Percentiles rank a stretch among this genome's conserved stretches.
phyloP scores from a whole-genome alignment of 192 early-diverging fungal genomes.

The Entomortierella beljakovae region DNA sequence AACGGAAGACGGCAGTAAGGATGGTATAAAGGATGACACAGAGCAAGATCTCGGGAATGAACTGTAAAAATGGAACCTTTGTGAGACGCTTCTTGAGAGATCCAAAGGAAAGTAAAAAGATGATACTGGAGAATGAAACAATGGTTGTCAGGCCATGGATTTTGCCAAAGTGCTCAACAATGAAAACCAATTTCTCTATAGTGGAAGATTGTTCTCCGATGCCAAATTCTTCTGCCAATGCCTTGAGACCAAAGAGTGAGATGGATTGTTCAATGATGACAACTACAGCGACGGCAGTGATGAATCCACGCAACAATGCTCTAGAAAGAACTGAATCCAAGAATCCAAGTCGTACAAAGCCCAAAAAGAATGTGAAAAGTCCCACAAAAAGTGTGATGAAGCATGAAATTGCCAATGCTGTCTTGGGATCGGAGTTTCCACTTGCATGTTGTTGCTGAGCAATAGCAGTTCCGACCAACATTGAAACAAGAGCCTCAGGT shows the following conservation, averaged over 20 bases:
- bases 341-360: conserved; percentile 98
- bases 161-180: conserved; percentile 72
- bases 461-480: conserved; percentile 78
- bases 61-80: conserved; percentile 70
- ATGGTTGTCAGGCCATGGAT: conserved; percentile 76
- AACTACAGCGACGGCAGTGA: conserved; percentile 93
- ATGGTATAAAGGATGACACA: conserved; percentile 82
- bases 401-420: conserved; percentile 71
- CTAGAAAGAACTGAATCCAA: conserved; percentile 95
- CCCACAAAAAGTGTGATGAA: conserved; percentile 92
- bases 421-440: conserved; percentile 56
- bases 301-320: conserved; percentile 94
- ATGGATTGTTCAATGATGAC: conserved; percentile 91
- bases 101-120: conserved; percentile 72
- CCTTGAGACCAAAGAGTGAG: conserved; percentile 76
- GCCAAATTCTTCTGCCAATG: conserved; percentile 54
- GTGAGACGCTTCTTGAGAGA: conserved; percentile 65
- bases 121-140: conserved; percentile 76
- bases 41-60: conserved; percentile 92
- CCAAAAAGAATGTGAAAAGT: conserved; percentile 90
- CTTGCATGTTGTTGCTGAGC: conserved; percentile 66
- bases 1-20: conserved; percentile 70
- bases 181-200: conserved; percentile 77
- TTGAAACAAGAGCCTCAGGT: conserved; percentile 93
- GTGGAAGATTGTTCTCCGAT: conserved; percentile 80